phyloP scores from a whole-genome alignment of 208 protist species.

The Acanthamoeba culbertsoni region DNA sequence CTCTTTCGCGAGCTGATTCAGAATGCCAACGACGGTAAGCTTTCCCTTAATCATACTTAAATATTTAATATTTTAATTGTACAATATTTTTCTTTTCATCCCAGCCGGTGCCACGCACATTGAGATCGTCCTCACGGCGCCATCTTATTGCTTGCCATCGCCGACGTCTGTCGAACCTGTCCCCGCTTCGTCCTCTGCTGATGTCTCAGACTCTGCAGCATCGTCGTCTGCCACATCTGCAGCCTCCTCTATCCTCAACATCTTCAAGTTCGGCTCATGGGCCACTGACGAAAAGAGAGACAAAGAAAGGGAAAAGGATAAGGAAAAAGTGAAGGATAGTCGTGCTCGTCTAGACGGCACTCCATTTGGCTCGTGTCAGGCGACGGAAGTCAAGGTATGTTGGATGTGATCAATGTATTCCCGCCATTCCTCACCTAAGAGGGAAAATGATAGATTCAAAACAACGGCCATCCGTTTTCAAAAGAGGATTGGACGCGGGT shows the following conservation, averaged over 20 bases:
- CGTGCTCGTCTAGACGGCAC: background rate
- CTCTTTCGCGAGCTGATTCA: slow-evolving; percentile 50
- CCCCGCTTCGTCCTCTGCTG: background rate
- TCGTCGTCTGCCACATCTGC: background rate
- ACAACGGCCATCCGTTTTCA: background rate
- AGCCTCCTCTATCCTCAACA: slow-evolving; percentile 31
- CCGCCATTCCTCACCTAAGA: background rate
- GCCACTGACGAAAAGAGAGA: background rate
- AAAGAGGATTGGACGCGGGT: slow-evolving; percentile 55
- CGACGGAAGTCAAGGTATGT: slow-evolving; percentile 13
- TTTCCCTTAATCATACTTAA: too few relatives aligned
- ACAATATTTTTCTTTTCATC: background rate
- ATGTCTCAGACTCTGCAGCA: background rate
- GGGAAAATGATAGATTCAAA: background rate
- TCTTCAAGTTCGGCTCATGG: slow-evolving; percentile 53
- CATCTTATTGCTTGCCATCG: background rate
- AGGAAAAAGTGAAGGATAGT: too few relatives aligned
- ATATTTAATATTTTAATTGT: too few relatives aligned
- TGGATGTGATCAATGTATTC: background rate
- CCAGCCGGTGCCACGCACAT: slow-evolving; percentile 19
- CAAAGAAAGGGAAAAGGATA: background rate
- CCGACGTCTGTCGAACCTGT: background rate
- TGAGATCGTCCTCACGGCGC: slow-evolving; percentile 4
- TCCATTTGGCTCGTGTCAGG: background rate
- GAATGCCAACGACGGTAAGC: slow-evolving; percentile 39